These are phyloP conservation scores for Tilletia caries DNA, from an alignment of 1,284 basidiomycete genomes.

Conservation along the genomic window DNA sequence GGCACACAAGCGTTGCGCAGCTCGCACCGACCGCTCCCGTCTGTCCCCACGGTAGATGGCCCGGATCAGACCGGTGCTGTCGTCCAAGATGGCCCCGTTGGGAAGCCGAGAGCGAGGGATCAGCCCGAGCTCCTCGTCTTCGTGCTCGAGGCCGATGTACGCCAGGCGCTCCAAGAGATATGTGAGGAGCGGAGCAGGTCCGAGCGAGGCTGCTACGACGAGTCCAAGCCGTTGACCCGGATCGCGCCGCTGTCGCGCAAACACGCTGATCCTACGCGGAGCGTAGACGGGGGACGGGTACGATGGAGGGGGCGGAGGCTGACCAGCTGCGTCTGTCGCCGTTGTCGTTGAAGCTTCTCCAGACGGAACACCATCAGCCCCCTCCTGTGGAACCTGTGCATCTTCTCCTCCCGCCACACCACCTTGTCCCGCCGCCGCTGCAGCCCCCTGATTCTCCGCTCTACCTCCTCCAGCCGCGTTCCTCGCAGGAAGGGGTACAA, in stretches of 20 bases:
- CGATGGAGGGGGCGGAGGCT: neutral
- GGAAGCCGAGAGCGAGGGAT: neutral
- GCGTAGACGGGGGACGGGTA: constrained; percentile 6
- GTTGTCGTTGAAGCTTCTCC: neutral
- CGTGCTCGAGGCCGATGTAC: neutral
- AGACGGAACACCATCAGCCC: neutral
- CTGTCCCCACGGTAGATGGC: neutral
- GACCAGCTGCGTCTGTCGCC: neutral
- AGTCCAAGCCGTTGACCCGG: neutral
- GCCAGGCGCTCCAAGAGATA: neutral
- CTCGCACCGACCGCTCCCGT: neutral
- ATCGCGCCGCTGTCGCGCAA: neutral
- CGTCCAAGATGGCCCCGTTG: neutral
- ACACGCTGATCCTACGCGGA: neutral
- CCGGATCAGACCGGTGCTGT: neutral
- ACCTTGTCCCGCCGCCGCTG: too few species aligned
- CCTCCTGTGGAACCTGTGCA: too few species aligned
- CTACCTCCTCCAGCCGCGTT: neutral
- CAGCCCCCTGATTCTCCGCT: too few species aligned
- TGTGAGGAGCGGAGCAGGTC: neutral
- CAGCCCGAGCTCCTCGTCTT: constrained; percentile 7
- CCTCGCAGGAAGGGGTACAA: neutral
- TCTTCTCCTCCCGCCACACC: too few species aligned
- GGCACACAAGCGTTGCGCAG: neutral
- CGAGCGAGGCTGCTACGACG: neutral